Evolutionary conservation across 176 grass and related monocot species (phyloP).

Genomic region (Neostapfia colusana): DNA sequence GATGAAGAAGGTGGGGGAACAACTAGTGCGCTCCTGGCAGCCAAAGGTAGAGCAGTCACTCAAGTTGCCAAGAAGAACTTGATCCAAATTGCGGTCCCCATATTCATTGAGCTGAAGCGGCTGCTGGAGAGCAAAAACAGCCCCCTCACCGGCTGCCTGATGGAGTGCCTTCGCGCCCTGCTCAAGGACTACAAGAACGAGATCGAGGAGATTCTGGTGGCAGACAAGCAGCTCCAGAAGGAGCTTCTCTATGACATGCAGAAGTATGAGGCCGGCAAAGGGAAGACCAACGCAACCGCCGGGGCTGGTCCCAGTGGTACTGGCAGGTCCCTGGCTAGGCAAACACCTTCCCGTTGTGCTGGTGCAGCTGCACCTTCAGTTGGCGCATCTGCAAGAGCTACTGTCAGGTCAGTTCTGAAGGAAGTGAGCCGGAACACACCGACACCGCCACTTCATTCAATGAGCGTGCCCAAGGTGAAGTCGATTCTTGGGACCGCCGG

Average conservation of each 20-base stretch:
- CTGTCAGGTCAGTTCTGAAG: slow-evolving; percentile 62
- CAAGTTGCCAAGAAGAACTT: slow-evolving; percentile 95
- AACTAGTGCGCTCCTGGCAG: slow-evolving; percentile 37
- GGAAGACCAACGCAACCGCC: slow-evolving; percentile 42
- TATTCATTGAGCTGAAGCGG: slow-evolving; percentile 91
- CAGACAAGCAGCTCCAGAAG: slow-evolving; percentile 86
- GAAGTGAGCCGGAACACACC: slow-evolving; percentile 57
- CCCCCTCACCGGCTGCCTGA: slow-evolving; percentile 76
- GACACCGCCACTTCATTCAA: slow-evolving; percentile 55
- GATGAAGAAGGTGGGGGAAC: slow-evolving; percentile 57
- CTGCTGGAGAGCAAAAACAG: slow-evolving; percentile 88
- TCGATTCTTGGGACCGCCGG: slow-evolving; percentile 22
- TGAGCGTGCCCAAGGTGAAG: slow-evolving; percentile 84
- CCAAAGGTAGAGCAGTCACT: slow-evolving; percentile 79
- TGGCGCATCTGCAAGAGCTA: slow-evolving; percentile 48
- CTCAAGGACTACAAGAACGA: slow-evolving; percentile 96
- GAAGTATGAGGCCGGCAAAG: slow-evolving; percentile 61
- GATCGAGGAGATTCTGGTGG: slow-evolving; percentile 91
- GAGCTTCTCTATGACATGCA: slow-evolving; percentile 96
- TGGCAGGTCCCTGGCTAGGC: slow-evolving; percentile 23
- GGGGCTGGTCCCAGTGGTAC: slow-evolving; percentile 42
- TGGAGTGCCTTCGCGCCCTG: slow-evolving; percentile 77
- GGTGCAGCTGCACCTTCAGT: not conserved
- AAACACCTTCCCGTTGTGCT: not conserved
- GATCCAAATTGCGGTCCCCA: slow-evolving; percentile 86